Evolutionary conservation across 2,329 filamentous ascomycete genomes (phyloP).

Genomic region (Xylariales sp.): DNA sequence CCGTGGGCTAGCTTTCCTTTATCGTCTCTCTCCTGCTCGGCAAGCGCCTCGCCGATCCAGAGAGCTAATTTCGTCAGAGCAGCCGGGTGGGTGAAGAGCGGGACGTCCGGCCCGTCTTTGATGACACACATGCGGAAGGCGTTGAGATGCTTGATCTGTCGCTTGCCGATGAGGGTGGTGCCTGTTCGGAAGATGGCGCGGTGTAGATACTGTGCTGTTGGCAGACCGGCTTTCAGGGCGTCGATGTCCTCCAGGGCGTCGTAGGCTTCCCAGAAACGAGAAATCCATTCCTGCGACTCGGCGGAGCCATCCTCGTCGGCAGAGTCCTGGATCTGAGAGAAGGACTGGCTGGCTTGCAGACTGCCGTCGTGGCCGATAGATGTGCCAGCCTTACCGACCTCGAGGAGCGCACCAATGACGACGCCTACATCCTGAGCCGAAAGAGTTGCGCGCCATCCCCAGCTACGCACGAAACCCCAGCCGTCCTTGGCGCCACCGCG

Average conservation of each 20-base stretch:
- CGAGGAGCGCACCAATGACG: constrained; percentile 83
- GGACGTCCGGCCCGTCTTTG: constrained; percentile 87
- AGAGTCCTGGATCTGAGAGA: constrained; percentile 21
- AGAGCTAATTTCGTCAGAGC: constrained; percentile 89
- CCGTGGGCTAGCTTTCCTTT: constrained; percentile 66
- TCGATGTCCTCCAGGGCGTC: constrained; percentile 70
- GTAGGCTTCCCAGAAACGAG: constrained; percentile 67
- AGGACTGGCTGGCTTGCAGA: constrained; percentile 25
- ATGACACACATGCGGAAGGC: constrained; percentile 95
- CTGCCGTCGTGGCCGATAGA: constrained; percentile 29
- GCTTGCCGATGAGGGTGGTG: constrained; percentile 85
- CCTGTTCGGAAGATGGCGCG: constrained; percentile 91
- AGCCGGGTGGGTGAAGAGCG: constrained; percentile 88
- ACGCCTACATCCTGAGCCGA: constrained; percentile 94
- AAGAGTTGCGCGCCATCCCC: constrained; percentile 94
- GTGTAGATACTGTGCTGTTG: constrained; percentile 83
- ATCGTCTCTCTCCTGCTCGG: constrained; percentile 77
- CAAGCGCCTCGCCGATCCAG: constrained; percentile 90
- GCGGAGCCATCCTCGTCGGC: constrained; percentile 39
- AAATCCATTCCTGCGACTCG: constrained; percentile 60
- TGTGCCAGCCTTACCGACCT: constrained; percentile 67
- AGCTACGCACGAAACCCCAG: constrained; percentile 95
- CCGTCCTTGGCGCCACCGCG: constrained; percentile 75
- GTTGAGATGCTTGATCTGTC: constrained; percentile 85
- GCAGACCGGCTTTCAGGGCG: constrained; percentile 68